These are phyloP conservation scores for Eucalyptus caleyi DNA, from an alignment of 345 rosid genomes.

Conservation along the genomic window DNA sequence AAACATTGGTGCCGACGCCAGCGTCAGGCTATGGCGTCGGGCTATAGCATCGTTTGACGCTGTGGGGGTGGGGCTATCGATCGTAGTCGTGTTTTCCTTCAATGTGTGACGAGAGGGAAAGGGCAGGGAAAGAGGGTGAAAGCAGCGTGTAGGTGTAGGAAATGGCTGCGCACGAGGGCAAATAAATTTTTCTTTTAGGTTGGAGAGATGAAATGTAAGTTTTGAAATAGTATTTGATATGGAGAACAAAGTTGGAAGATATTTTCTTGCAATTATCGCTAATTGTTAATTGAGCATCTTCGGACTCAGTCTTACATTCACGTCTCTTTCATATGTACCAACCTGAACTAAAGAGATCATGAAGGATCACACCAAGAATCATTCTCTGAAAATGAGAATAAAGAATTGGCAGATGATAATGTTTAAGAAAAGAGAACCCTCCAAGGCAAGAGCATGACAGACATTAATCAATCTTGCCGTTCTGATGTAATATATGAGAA, in stretches of 20 bases:
- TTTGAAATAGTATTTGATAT: neutral
- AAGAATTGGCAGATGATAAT: neutral
- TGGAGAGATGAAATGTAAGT: neutral
- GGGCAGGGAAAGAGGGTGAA: neutral
- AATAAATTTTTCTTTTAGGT: neutral
- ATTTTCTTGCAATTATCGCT: neutral
- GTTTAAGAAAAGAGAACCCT: neutral
- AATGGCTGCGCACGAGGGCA: neutral
- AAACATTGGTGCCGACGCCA: neutral
- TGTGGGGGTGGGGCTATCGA: neutral
- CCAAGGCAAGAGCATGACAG: neutral
- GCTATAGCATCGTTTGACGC: neutral
- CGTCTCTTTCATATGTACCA: neutral
- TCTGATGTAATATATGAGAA: neutral
- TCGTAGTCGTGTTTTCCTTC: neutral
- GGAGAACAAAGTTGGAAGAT: neutral
- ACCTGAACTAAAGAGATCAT: neutral
- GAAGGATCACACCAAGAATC: neutral
- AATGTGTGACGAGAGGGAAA: neutral
- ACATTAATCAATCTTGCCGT: neutral
- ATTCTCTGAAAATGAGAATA: neutral
- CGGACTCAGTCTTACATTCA: neutral
- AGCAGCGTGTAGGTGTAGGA: neutral
- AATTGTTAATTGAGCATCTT: neutral
- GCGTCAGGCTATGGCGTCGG: neutral